Conservation (phyloP, 257 asterid genomes). For the Solanum gracilifrons region DNA sequence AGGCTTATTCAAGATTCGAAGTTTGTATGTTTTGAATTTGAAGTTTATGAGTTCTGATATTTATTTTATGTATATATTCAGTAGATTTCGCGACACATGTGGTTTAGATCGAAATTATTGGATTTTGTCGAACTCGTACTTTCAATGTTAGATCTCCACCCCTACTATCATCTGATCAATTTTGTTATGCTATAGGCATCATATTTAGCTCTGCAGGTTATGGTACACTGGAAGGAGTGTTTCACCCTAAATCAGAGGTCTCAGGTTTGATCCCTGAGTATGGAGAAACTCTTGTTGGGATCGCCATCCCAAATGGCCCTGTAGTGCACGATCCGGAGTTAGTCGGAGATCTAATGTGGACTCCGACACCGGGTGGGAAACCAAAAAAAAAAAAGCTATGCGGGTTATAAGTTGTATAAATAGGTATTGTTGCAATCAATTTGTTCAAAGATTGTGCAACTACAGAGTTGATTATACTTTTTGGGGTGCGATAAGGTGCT, state of each 20-base stretch:
- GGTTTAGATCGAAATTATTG: not conserved
- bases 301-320: accelerated
- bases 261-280: accelerated
- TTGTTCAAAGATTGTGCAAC: not conserved
- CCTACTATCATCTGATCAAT: not conserved
- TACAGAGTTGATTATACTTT: not conserved
- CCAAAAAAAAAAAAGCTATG: too few species aligned
- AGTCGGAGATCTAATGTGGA: too few species aligned
- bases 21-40: not conserved
- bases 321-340: accelerated
- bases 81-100: not conserved
- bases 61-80: not conserved
- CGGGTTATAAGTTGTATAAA: too few species aligned
- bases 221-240: not conserved
- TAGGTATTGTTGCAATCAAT: not conserved
- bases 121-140: not conserved
- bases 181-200: not conserved
- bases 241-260: not conserved
- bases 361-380: not conserved
- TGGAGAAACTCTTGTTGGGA: not conserved
- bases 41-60: not conserved
- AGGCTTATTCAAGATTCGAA: not conserved
- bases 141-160: not conserved
- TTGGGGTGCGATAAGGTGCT: too few species aligned
- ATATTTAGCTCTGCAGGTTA: not conserved